Conservation (phyloP, 805 yeast species). For the Sporopachydermia lactativora region DNA sequence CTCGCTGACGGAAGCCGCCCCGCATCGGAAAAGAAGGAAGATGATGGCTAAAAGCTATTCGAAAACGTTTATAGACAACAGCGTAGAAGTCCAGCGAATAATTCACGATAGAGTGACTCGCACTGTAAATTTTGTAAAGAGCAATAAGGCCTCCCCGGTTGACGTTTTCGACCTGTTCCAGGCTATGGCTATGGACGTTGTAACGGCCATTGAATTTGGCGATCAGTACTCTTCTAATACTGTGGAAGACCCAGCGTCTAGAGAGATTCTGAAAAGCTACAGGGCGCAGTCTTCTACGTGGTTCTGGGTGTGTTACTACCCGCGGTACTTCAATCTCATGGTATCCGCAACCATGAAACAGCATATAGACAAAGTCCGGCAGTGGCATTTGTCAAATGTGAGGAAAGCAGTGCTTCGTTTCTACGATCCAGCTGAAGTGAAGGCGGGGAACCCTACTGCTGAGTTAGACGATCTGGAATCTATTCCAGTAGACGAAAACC, state of each 20-base stretch:
- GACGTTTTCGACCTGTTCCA: slow-evolving; percentile 47
- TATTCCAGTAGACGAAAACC: background rate
- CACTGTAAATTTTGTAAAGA: slow-evolving; percentile 6
- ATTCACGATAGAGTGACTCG: slow-evolving; percentile 8
- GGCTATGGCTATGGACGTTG: slow-evolving; percentile 50
- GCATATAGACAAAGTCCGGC: background rate
- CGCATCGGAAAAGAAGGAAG: slow-evolving; percentile 29
- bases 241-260: slow-evolving; percentile 24
- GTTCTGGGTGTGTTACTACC: slow-evolving; percentile 25
- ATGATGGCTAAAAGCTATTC: slow-evolving; percentile 23
- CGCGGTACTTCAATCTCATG: background rate
- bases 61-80: slow-evolving; percentile 19
- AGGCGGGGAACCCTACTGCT: background rate
- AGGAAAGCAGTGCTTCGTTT: slow-evolving; percentile 41
- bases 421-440: slow-evolving; percentile 36
- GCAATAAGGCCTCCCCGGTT: slow-evolving; percentile 16
- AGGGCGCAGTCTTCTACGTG: slow-evolving; percentile 36
- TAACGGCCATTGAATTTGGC: slow-evolving; percentile 43
- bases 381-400: slow-evolving; percentile 1
- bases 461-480: background rate
- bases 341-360: background rate
- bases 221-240: slow-evolving; percentile 28
- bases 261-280: slow-evolving; percentile 29
- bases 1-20: slow-evolving; percentile 29
- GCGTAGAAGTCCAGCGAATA: slow-evolving; percentile 14